phyloP scores from a whole-genome alignment of 192 early-diverging fungal species.

The Coemansia sp. region DNA sequence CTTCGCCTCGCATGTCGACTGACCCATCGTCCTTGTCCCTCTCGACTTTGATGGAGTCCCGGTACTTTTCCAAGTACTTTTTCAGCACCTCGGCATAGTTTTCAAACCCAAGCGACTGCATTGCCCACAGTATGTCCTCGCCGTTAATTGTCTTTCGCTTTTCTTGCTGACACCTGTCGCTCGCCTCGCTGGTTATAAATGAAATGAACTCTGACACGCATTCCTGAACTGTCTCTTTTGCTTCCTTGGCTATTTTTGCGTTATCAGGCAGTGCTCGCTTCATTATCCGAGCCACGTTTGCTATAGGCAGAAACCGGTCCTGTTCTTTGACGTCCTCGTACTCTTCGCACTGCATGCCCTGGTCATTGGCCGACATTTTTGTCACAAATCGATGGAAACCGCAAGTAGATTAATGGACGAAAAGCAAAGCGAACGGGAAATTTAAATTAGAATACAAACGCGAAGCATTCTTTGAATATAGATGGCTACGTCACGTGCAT shows the following conservation, averaged over 20 bases:
- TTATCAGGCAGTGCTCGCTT: constrained; percentile 94
- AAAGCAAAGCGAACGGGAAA: background rate
- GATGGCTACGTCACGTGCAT: background rate
- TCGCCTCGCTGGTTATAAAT: constrained; percentile 97
- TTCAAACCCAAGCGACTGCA: constrained; percentile 97
- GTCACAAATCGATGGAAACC: background rate
- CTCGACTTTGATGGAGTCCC: constrained; percentile 60
- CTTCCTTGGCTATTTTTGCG: constrained; percentile 97
- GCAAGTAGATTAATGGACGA: background rate
- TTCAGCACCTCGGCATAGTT: constrained; percentile 90
- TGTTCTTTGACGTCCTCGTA: constrained; percentile 86
- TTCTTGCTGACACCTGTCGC: constrained; percentile 89
- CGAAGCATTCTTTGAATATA: background rate
- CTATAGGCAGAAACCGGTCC: constrained; percentile 94
- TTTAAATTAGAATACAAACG: background rate
- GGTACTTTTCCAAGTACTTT: constrained; percentile 84
- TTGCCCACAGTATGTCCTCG: constrained; percentile 97
- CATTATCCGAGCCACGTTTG: constrained; percentile 96
- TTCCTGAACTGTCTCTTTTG: constrained; percentile 94
- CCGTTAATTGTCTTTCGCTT: constrained; percentile 98
- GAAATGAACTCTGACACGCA: constrained; percentile 98
- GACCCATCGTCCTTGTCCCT: constrained; percentile 41
- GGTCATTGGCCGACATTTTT: constrained; percentile 39
- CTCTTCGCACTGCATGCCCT: constrained; percentile 33
- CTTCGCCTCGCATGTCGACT: constrained; percentile 13